phyloP scores from a whole-genome alignment of 1,284 basidiomycete genomes.

The Marasmius oreades region DNA sequence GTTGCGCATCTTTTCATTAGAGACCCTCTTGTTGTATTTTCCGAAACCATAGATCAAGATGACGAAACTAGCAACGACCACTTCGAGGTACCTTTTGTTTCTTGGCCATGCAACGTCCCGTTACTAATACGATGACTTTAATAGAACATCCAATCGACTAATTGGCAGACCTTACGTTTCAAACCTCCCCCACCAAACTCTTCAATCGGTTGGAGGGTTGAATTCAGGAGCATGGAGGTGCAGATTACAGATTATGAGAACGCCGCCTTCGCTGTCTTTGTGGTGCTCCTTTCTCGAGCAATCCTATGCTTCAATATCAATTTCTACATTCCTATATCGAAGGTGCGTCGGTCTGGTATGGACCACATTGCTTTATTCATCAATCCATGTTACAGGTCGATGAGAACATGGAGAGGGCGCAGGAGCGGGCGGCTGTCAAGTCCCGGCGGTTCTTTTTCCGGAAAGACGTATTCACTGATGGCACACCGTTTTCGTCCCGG shows the following conservation, averaged over 20 bases:
- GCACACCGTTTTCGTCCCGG: constrained; percentile 42
- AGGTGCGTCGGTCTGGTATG: constrained; percentile 45
- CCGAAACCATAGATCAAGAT: constrained; percentile 92
- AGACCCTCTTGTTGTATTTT: constrained; percentile 94
- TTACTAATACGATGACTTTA: constrained; percentile 6
- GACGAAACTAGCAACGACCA: constrained; percentile 88
- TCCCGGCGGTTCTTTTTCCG: constrained; percentile 87
- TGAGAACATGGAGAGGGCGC: constrained; percentile 93
- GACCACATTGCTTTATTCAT: neutral
- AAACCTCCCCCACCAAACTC: constrained; percentile 95
- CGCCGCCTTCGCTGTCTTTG: constrained; percentile 93
- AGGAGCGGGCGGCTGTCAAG: constrained; percentile 76
- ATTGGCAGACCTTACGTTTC: constrained; percentile 99
- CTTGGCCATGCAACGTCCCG: constrained; percentile 3
- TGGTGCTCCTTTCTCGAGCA: constrained; percentile 91
- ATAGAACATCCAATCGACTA: constrained; percentile 97
- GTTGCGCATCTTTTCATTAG: constrained; percentile 97
- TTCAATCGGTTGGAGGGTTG: constrained; percentile 95
- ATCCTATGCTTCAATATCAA: constrained; percentile 91
- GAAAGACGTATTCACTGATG: constrained; percentile 68
- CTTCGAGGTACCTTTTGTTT: constrained; percentile 70
- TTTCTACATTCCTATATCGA: constrained; percentile 96
- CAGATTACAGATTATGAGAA: constrained; percentile 99
- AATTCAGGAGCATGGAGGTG: constrained; percentile 99
- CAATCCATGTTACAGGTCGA: constrained; percentile 69